Base-by-base conservation (phyloP, 1,139 yeast genomes). In the Blastobotrys petasosporus region DNA sequence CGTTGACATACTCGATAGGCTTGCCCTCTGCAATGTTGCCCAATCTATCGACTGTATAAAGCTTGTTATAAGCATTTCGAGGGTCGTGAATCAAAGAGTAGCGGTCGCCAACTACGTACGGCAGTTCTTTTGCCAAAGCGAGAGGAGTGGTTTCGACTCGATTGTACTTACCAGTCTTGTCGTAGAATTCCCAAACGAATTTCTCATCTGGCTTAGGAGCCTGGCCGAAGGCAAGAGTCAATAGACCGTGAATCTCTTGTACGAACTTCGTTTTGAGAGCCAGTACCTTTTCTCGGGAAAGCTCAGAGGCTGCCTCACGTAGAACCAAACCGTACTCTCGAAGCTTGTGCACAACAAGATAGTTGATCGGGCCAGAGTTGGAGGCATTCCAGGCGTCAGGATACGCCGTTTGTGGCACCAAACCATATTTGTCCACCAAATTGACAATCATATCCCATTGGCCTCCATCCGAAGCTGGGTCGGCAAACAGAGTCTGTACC, bases 391-490 rank as follows among this genome's bases (percentile, higher is more conserved):
- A 75, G 45, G 80, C 75, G 58, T 80, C 86, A 10, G 83, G 84
- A 63, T 71, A 80, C 31, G 74, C 61, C 44, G 77, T 71, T 51
- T 78, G 71, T 15, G 86, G 86, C 40, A 80, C 79, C 41, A 78
- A 62, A 13, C 86, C 86, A 58, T 79, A 80, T 58, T 76, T 78
- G 47, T 72, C 71, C 39, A 80, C 77, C 51, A 80, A 64, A 55
- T 80, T 80, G 42, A 79, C 76, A 58, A 80, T 71, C 82, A 80
- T 77, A 59, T 80, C 85, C 83, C 84, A 80, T 64, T 80, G 85
- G 46, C 86, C 86, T 47, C 86, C 86, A 58, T 80, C 86, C 48
- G 75, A 70, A 49, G 77, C 76, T 11, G 85, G 83, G 42, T 70
- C 73, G 8, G 55, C 54, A 46, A 79, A 63, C 45, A 80, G 61